A percentile compares a stretch with the other conserved stretches of the same genome.
Evolutionary conservation across 805 yeast genomes (phyloP).

Genomic region (Spathaspora arborariae): DNA sequence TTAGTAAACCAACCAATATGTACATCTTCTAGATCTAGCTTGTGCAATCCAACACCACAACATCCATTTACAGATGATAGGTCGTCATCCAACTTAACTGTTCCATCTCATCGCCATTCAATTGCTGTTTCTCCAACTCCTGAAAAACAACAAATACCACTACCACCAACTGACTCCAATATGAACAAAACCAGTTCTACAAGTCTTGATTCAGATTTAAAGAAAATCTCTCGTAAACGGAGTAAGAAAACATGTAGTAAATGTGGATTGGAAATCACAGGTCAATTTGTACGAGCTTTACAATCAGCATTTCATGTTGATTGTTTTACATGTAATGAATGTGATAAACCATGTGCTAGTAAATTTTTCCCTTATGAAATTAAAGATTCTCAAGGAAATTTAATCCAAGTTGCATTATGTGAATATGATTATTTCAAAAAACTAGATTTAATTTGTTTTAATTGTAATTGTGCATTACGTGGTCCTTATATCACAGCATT

Average conservation of each 20-base stretch:
- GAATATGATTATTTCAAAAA: conserved; percentile 90
- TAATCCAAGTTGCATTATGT: conserved; percentile 55
- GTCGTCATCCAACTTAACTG: neutral
- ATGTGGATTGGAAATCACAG: conserved; percentile 38
- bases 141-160: conserved; percentile 1
- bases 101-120: conserved; percentile 21
- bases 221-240: conserved; percentile 6
- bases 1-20: neutral
- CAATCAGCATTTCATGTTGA: conserved; percentile 77
- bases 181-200: neutral
- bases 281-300: conserved; percentile 86
- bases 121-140: conserved; percentile 24
- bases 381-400: conserved; percentile 36
- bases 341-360: conserved; percentile 75
- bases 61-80: neutral
- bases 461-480: conserved; percentile 79
- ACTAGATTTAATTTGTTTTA: conserved; percentile 78
- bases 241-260: conserved; percentile 28
- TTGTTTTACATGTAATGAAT: conserved; percentile 84
- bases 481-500: conserved; percentile 94
- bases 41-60: neutral
- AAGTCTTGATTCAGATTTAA: neutral
- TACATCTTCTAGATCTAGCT: neutral
- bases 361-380: conserved; percentile 82
- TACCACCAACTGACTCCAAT: neutral